These are phyloP conservation scores for Didymella pinodella DNA, from an alignment of 2,329 filamentous ascomycete genomes.

Conservation along the genomic window DNA sequence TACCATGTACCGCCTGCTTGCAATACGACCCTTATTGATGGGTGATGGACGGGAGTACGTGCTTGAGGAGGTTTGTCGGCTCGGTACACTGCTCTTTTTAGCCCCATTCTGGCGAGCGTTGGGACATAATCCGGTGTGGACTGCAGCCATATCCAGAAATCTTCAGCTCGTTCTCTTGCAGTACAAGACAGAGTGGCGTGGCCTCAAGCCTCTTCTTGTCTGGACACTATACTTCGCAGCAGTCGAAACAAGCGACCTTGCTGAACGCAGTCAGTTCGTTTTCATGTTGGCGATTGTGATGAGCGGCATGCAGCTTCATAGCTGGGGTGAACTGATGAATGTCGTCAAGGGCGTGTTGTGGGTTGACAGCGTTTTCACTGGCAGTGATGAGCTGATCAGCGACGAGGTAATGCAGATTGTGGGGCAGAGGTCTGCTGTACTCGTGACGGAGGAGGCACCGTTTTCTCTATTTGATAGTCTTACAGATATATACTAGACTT, in stretches of 20 bases:
- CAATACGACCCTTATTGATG: slow-evolving; percentile 30
- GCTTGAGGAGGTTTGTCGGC: slow-evolving; percentile 43
- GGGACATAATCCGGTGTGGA: slow-evolving; percentile 39
- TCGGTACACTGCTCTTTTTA: slow-evolving; percentile 42
- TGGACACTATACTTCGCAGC: slow-evolving; percentile 42
- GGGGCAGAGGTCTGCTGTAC: slow-evolving; percentile 10
- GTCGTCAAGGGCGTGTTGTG: slow-evolving; percentile 41
- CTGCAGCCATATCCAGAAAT: slow-evolving; percentile 31
- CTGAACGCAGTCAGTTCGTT: slow-evolving; percentile 37
- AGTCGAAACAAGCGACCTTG: slow-evolving; percentile 34
- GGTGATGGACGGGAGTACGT: slow-evolving; percentile 26
- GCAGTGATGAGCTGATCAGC: slow-evolving; percentile 34
- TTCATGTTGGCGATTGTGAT: slow-evolving; percentile 40
- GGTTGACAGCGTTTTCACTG: slow-evolving; percentile 38
- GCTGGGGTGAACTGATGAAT: slow-evolving; percentile 36
- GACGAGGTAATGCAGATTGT: slow-evolving; percentile 39
- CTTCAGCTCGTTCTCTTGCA: slow-evolving; percentile 32
- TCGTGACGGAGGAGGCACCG: background rate
- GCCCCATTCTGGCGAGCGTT: slow-evolving; percentile 39
- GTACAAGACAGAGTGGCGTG: slow-evolving; percentile 38
- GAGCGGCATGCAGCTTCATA: slow-evolving; percentile 29
- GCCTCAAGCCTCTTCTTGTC: slow-evolving; percentile 38
- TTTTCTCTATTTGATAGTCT: background rate
- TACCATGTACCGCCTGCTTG: slow-evolving; percentile 36
- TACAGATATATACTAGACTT: background rate